Evolutionary conservation across 768 basidiomycete genomes (phyloP), one percentile per base, ranked within the genome.

Genomic region (Lentinula sp.): DNA sequence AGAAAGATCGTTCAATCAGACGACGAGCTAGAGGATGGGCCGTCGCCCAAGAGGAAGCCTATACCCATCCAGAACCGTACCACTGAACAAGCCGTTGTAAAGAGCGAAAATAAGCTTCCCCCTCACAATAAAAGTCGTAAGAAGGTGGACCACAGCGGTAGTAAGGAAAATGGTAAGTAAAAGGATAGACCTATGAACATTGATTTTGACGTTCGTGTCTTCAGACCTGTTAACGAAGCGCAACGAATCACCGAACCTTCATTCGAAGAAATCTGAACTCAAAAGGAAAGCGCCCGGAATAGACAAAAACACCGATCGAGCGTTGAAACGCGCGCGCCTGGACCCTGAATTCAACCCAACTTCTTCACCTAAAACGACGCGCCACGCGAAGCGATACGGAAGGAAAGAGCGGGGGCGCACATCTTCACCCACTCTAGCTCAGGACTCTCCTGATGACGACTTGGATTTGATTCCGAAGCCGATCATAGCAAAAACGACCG

Each of bases 381-480:
- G 60, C 4, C 59, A 62, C 33, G 63, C 65, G 3, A 78, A 72
- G 59, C 75, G 70, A 62, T 72, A 70, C 61, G 68, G 68, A 2
- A 74, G 65, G n/a, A 72, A 72, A 41, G 55, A 65, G 16, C 72
- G 73, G 39, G 55, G 23, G 15, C 55, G 41, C 28, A 4, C 18
- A 12, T 64, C 65, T 28, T 71, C 76, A 6, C 74, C 77, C 33
- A 70, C 75, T 18, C 45, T 42, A 3, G 59, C 60, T 13, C 56
- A 46, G 16, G 57, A 42, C 57, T 52, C 55, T 1, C 61, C 58
- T 5, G 46, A 37, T 18, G 59, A 73, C 39, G 70, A 77, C 59
- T 72, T 71, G 42, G 74, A 77, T 50, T 71, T 71, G 51, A 67
- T 72, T 50, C 72, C 74, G 48, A 51, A 55, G 42, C 15, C 55